Conservation (phyloP, 2,329 filamentous ascomycete genomes). For the Aureobasidium sp. region DNA sequence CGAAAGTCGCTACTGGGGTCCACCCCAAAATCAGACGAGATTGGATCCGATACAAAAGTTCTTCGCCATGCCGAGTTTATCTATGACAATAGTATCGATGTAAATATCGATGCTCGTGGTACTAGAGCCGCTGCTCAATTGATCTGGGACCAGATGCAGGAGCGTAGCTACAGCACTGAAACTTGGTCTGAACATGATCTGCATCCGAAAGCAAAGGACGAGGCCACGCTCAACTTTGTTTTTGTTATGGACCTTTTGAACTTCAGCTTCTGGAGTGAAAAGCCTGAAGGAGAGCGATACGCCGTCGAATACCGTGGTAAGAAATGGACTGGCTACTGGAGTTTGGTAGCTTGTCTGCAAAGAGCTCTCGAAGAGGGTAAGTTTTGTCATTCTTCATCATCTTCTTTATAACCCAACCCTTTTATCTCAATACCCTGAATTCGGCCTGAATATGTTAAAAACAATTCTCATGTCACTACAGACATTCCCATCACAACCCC, state of each 20-base stretch:
- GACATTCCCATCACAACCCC: conserved; percentile 83
- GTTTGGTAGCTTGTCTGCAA: conserved; percentile 77
- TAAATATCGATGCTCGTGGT: conserved; percentile 74
- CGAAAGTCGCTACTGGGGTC: conserved; percentile 65
- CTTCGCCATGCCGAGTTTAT: conserved; percentile 76
- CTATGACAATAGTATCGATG: conserved; percentile 87
- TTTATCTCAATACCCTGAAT: not conserved
- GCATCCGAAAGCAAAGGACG: conserved; percentile 76
- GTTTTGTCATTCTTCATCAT: conserved; percentile 15
- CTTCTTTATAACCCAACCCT: not conserved
- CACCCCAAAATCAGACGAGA: conserved; percentile 15
- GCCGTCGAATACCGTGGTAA: conserved; percentile 71
- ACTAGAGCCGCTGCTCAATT: conserved; percentile 73
- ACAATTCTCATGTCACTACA: conserved; percentile 26
- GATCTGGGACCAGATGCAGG: conserved; percentile 75
- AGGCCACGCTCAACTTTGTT: conserved; percentile 70
- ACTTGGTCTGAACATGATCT: conserved; percentile 85
- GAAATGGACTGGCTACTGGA: conserved; percentile 92
- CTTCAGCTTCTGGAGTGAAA: conserved; percentile 87
- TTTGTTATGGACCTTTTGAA: conserved; percentile 97
- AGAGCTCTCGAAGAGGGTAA: conserved; percentile 79
- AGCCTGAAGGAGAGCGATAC: conserved; percentile 62
- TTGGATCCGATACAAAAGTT: conserved; percentile 66
- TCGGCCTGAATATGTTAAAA: not conserved
- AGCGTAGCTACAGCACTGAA: conserved; percentile 71